Percentiles rank a stretch among this genome's conserved stretches.
Conservation (phyloP, 768 basidiomycete genomes). For the Leccinum broughii region DNA sequence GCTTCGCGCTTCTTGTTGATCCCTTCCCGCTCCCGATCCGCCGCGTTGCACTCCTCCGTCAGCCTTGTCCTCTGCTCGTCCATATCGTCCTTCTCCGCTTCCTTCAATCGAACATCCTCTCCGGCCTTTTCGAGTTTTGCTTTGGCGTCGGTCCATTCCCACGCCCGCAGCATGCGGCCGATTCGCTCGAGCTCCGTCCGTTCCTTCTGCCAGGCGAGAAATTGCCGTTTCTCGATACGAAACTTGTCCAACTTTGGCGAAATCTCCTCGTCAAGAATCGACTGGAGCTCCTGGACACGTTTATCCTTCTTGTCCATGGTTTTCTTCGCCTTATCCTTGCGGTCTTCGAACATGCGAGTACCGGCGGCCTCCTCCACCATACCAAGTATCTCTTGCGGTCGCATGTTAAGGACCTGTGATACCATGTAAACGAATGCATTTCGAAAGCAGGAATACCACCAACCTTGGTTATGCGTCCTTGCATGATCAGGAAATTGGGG, state of each 20-base stretch:
- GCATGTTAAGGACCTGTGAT: slow-evolving; percentile 86
- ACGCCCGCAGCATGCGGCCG: slow-evolving; percentile 78
- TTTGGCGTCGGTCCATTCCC: slow-evolving; percentile 77
- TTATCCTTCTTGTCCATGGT: slow-evolving; percentile 98
- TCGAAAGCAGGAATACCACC: slow-evolving; percentile 9
- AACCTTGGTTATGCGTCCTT: slow-evolving; percentile 98
- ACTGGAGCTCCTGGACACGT: slow-evolving; percentile 84
- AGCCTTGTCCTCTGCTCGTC: slow-evolving; percentile 52
- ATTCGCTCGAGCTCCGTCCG: slow-evolving; percentile 85
- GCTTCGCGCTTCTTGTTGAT: slow-evolving; percentile 78
- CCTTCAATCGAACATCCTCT: slow-evolving; percentile 51
- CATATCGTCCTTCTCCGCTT: slow-evolving; percentile 46
- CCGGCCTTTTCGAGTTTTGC: slow-evolving; percentile 55
- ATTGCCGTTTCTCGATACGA: slow-evolving; percentile 84
- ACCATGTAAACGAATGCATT: not conserved
- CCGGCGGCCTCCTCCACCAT: slow-evolving; percentile 99
- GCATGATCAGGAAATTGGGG: slow-evolving; percentile 99
- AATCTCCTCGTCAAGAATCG: slow-evolving; percentile 84
- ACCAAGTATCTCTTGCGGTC: slow-evolving; percentile 93
- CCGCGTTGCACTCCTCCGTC: slow-evolving; percentile 53
- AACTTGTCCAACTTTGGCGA: slow-evolving; percentile 92
- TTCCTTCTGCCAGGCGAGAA: slow-evolving; percentile 87
- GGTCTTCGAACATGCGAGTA: slow-evolving; percentile 98
- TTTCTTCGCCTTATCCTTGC: slow-evolving; percentile 94
- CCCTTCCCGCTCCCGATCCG: slow-evolving; percentile 63